phyloP scores from a whole-genome alignment of 768 basidiomycete species.

The Aureoboletus auriporus region DNA sequence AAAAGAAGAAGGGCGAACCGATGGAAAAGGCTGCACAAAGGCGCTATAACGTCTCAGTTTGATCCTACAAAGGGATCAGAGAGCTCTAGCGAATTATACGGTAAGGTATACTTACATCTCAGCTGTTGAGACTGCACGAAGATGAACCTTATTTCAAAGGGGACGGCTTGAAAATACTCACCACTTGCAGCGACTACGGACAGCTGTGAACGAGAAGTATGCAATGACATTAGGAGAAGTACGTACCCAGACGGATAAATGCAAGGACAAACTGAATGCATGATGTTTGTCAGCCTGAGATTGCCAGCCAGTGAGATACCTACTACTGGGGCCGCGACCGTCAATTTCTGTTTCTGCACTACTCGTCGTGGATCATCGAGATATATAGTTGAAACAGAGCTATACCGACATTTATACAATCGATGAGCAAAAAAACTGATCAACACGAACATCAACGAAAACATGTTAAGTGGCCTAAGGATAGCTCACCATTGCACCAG shows the following conservation, averaged over 20 bases:
- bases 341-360: constrained; percentile 13
- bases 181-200: constrained; percentile 18
- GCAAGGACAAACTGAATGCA: constrained; percentile 12
- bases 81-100: not conserved
- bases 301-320: not conserved
- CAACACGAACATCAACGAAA: not conserved
- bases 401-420: constrained; percentile 20
- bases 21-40: constrained; percentile 11
- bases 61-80: constrained; percentile 9
- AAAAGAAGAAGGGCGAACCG: constrained; percentile 1
- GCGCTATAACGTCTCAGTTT: constrained; percentile 2
- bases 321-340: constrained; percentile 18
- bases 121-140: constrained; percentile 14
- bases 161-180: not conserved
- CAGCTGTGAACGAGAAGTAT: not conserved
- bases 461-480: fast-evolving
- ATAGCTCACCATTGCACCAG: constrained; percentile 17
- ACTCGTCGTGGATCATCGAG: not conserved
- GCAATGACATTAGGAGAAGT: too few relatives aligned
- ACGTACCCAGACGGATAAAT: constrained; percentile 18
- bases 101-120: constrained; percentile 15
- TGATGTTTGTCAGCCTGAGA: not conserved
- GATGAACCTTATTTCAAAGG: not conserved
- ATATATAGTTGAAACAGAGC: not conserved
- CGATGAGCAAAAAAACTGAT: constrained; percentile 24